A percentile compares a stretch with the other conserved stretches of the same genome.
Conservation (phyloP, 805 yeast species). For the Kurtzmaniella cleridarum region DNA sequence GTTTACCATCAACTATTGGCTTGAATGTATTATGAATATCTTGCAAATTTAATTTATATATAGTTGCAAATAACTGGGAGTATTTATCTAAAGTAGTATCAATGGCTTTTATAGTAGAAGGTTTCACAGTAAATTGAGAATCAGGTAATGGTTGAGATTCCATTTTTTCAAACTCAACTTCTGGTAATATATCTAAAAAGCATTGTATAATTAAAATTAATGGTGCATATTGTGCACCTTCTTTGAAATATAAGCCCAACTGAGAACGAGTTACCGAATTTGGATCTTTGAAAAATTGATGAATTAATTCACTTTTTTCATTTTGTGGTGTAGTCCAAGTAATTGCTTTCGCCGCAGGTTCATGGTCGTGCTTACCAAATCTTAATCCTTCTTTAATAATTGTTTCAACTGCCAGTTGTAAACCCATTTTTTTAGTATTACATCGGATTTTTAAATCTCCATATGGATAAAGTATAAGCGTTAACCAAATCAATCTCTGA, state of each 20-base stretch:
- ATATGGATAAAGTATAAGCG: slow-evolving; percentile 49
- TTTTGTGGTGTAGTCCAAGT: slow-evolving; percentile 19
- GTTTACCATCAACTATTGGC: slow-evolving; percentile 75
- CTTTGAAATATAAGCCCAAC: slow-evolving; percentile 54
- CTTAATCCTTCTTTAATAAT: slow-evolving; percentile 68
- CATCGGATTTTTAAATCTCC: slow-evolving; percentile 27
- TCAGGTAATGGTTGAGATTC: neutral
- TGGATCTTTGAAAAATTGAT: slow-evolving; percentile 9
- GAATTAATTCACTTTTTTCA: too few species aligned
- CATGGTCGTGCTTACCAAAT: slow-evolving; percentile 53
- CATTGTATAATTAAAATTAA: slow-evolving; percentile 35
- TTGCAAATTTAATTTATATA: slow-evolving; percentile 30
- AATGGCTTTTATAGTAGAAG: neutral
- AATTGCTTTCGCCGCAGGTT: slow-evolving; percentile 42
- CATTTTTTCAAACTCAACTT: neutral
- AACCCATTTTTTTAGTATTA: slow-evolving; percentile 32
- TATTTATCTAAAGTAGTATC: slow-evolving; percentile 17
- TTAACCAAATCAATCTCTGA: slow-evolving; percentile 39
- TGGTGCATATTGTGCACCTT: slow-evolving; percentile 49
- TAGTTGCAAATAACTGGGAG: slow-evolving; percentile 23
- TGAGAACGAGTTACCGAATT: slow-evolving; percentile 41
- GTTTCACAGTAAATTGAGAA: neutral
- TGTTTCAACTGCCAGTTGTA: slow-evolving; percentile 38
- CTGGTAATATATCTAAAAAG: slow-evolving; percentile 22
- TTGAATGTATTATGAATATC: slow-evolving; percentile 43